Base-by-base conservation (phyloP, 1,284 basidiomycete species). In the Marasmius tenuissimus region DNA sequence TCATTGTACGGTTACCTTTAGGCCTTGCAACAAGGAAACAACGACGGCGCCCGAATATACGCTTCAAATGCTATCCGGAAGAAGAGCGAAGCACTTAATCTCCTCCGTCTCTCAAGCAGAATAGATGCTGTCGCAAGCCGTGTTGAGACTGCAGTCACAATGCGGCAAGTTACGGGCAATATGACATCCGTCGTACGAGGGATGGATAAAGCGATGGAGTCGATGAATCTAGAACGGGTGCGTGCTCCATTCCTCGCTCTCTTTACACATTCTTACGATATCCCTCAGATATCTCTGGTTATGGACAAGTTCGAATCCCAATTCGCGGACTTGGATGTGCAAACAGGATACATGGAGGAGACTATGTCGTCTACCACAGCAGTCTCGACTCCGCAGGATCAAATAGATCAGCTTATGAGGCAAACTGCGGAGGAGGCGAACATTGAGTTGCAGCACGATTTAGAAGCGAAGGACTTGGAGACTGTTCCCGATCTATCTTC, bases 271-370 rank as follows among this genome's bases (percentile, higher is more conserved):
- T 58, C 35, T 39, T 45, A 60, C 50, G 49, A 65, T 61, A 42
- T 50, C 60, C 14, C 40, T 39, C 68, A 98, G 96, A 99, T 99
- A 75, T 97, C 97, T 11, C 77, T 94, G 64, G 95, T 99, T 16
- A 99, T 99, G 97, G 97, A 99, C 79, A 98, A 97, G 79, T 99
- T 99, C 75, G 97, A 99, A 76, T 73, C 88, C 3, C 97, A 99
- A 71, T 98, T 99, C 78, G 85, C 94, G 62, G 97, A 99, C 76
- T 85, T 99, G 45, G 97, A 99, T 72, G 97, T 98, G 4, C 97
- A 99, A 76, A 97, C 97, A 3, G 93, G 91, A 3, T 97, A 97
- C 78, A 97, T 99, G 95, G 97, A 99, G 73, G 93, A 95, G 62
- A 91, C 96, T 33, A 98, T 99, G 89, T 90, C 90, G 20, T 88